These are phyloP conservation scores for Eucalyptus lansdowneana DNA, from an alignment of 345 rosid genomes.

Conservation along the genomic window DNA sequence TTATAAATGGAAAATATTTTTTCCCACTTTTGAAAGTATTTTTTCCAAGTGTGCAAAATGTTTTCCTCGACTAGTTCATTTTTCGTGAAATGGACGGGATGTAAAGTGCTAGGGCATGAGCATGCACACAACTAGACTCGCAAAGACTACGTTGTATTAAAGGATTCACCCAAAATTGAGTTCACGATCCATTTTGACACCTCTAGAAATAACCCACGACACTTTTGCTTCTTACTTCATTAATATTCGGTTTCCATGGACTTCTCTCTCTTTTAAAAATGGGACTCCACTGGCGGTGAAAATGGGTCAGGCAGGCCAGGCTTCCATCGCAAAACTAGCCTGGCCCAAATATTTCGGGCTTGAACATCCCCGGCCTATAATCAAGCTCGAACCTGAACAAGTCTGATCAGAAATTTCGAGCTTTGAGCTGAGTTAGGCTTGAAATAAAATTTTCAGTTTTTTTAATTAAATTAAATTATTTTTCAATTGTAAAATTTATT, in stretches of 20 bases:
- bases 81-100: fast-evolving
- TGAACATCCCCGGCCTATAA: background rate
- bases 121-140: background rate
- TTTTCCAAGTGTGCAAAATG: fast-evolving
- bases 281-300: background rate
- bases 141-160: background rate
- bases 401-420: background rate
- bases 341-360: background rate
- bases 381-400: background rate
- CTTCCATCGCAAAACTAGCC: background rate
- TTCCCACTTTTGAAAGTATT: no score
- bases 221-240: background rate
- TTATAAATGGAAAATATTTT: no score
- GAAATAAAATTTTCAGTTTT: background rate
- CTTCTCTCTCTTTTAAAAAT: background rate
- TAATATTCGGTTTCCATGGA: background rate
- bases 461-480: background rate
- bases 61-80: no score
- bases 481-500: background rate
- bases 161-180: background rate
- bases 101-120: background rate
- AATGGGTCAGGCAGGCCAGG: background rate
- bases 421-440: background rate
- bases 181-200: background rate
- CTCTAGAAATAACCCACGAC: background rate